Base-by-base conservation (phyloP, 495 filamentous ascomycete species). In the Neurospora sp. region DNA sequence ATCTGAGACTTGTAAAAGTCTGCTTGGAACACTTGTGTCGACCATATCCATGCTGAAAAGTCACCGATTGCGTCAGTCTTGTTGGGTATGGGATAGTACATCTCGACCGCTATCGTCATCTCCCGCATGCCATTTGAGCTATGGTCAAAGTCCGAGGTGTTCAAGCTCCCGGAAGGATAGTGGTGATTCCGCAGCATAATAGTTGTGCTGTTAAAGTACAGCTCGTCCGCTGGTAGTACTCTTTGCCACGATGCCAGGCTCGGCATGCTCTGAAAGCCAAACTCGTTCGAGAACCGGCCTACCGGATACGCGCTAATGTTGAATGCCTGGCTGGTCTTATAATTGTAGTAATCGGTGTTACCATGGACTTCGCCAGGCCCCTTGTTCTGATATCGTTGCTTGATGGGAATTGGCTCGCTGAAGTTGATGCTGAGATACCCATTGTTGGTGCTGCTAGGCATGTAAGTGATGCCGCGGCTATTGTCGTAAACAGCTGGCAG, bases 331-430 rank as follows among this genome's bases (percentile, higher is more conserved):
- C 72, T 75, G 40, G 85, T 84, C 75, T 89, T 81, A 73, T 93
- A 93, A 73, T 91, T 88, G 80, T 93, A 93, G 76, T 89, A 86
- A 71, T 92, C 90, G 10, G 89, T 91, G 76, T 92, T 88, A 12
- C 89, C 89, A 76, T 92, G 91, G 42, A 91, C 86, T 5, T 81
- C 80, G 1, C 89, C 89, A 18, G 79, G 70, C 0, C 86, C 88
- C 5, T 80, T 76, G 75, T 92, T 90, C 53, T 87, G 73, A 77
- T 92, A 92, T 59, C 90, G 81, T 76, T 91, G 84, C 0, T 83
- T 83, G 77, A 91, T 88, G 2, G 90, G 89, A 10, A 87, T 81
- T 1, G 88, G 81, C 4, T 82, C 80, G 10, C 85, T 87, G 71
- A 89, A 85, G 71, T 93, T 82, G 39, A 92, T 81, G 2, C 77